Evolutionary conservation across 495 filamentous ascomycete species (phyloP).

Genomic region (Talaromyces thailandensis): DNA sequence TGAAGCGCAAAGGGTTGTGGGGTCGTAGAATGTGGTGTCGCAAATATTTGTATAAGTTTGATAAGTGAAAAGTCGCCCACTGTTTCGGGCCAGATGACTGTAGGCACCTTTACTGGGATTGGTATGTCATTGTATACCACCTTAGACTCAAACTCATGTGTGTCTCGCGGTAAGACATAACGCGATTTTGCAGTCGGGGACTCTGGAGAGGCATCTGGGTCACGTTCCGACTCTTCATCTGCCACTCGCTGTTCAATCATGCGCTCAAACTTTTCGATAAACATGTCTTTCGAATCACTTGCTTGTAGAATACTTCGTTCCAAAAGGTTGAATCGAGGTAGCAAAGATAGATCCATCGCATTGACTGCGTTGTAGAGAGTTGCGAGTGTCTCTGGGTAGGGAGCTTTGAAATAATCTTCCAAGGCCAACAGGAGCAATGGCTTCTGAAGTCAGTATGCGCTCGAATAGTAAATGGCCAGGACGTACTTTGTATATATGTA

Average conservation of each 20-base stretch:
- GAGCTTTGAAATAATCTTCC: slow-evolving; percentile 95
- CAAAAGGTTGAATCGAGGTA: slow-evolving; percentile 76
- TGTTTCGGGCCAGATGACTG: slow-evolving; percentile 86
- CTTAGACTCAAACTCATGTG: slow-evolving; percentile 91
- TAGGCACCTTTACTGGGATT: slow-evolving; percentile 91
- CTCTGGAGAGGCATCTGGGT: slow-evolving; percentile 10
- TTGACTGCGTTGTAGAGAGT: slow-evolving; percentile 89
- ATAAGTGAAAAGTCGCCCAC: slow-evolving; percentile 97
- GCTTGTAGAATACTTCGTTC: slow-evolving; percentile 82
- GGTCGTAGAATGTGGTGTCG: slow-evolving; percentile 64
- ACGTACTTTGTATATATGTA: slow-evolving; percentile 93
- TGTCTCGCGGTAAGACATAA: slow-evolving; percentile 77
- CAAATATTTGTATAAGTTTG: slow-evolving; percentile 92
- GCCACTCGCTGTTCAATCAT: slow-evolving; percentile 68
- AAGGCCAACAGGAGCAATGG: slow-evolving; percentile 89
- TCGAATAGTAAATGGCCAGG: slow-evolving; percentile 33
- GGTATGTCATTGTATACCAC: slow-evolving; percentile 93
- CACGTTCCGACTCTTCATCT: slow-evolving; percentile 27
- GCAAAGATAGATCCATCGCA: slow-evolving; percentile 88
- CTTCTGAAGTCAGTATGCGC: slow-evolving; percentile 32
- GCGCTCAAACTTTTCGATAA: slow-evolving; percentile 92
- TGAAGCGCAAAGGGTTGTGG: slow-evolving; percentile 85
- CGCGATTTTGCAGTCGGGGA: slow-evolving; percentile 23
- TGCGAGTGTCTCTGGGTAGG: slow-evolving; percentile 80
- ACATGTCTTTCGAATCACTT: slow-evolving; percentile 90